Base-by-base conservation (phyloP, 352 stramenopile species). In the Pythium brachiatum region DNA sequence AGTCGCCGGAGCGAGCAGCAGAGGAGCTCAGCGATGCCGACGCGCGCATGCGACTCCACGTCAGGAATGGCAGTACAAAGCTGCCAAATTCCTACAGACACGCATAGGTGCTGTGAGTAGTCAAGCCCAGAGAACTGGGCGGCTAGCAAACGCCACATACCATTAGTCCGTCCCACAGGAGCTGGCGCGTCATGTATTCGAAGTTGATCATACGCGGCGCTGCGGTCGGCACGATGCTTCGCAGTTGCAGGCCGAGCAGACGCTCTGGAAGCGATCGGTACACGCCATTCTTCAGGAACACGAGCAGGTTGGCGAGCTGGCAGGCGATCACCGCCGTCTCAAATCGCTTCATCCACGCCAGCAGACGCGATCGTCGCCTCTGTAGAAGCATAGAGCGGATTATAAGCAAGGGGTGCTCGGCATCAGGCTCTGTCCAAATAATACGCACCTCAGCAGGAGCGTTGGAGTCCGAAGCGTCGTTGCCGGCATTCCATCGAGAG, bases 131-230 rank as follows among this genome's bases (percentile, higher is more conserved):
- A 25, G 15, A 34, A 26, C 26, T 13, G 5, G 3, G 3, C 16
- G 6, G 5, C 16, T 44, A 5, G 18, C 27, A 13, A 26, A 21
- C 31, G 23, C 11, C n/a, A 61, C 70, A 56, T 48, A 94, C 85
- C 81, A 90, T 90, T 53, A 94, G 70, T 52, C 82, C 84, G 38
- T 89, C 74, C 86, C 83, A 94, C n/a, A 93, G 66, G 21, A 93
- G 62, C 38, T 93, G 83, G 7, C 83, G 82, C 58, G 81, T 94
- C 81, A 94, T 93, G 76, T 91, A 93, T 64, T 94, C 86, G 43
- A 91, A 93, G 60, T 90, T 94, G 53, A 94, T 94, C 26, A 77
- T 73, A 13, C 86, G 79, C 25, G 86, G 74, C 2, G 75, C 63
- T 8, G 71, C 83, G 13, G 75, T 87, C 11, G 73, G 70, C 8